Evolutionary conservation across 305 asterid genomes (phyloP).

Genomic region (Ruellia speciosa): DNA sequence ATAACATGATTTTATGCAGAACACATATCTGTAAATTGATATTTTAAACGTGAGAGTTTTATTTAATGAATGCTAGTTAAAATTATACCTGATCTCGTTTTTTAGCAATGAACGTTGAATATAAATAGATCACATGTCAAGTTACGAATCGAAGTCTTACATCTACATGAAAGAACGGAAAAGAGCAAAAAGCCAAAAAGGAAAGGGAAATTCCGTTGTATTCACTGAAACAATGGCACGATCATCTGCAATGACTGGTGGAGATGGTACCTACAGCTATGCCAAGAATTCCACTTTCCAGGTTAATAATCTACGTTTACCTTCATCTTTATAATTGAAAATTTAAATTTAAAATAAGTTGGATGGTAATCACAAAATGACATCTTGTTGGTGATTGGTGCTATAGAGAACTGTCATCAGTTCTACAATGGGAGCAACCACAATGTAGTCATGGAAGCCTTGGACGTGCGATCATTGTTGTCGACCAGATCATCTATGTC

Average conservation of each 20-base stretch:
- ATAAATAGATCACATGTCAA: too few species aligned
- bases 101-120: too few species aligned
- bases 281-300: slow-evolving; percentile 28
- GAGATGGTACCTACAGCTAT: slow-evolving; percentile 24
- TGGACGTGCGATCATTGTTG: slow-evolving; percentile 11
- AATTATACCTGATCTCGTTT: too few species aligned
- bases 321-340: not conserved
- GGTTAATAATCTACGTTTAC: slow-evolving; percentile 8
- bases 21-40: too few species aligned
- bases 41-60: too few species aligned
- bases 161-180: too few species aligned
- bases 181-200: too few species aligned
- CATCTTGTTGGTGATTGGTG: not conserved
- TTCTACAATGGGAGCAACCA: slow-evolving; percentile 12
- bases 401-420: slow-evolving; percentile 15
- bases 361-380: not conserved
- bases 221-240: not conserved
- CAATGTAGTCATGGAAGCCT: slow-evolving; percentile 16
- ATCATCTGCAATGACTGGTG: slow-evolving; percentile 26
- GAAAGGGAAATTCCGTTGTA: too few species aligned
- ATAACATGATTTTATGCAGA: too few species aligned
- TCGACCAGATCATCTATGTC: not conserved
- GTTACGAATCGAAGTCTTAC: too few species aligned
- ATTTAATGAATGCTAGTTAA: too few species aligned
- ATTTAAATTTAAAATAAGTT: too few species aligned